Percentiles rank a stretch among this genome's conserved stretches.
phyloP scores from a whole-genome alignment of 768 basidiomycete species.

The Boletus bicolor region DNA sequence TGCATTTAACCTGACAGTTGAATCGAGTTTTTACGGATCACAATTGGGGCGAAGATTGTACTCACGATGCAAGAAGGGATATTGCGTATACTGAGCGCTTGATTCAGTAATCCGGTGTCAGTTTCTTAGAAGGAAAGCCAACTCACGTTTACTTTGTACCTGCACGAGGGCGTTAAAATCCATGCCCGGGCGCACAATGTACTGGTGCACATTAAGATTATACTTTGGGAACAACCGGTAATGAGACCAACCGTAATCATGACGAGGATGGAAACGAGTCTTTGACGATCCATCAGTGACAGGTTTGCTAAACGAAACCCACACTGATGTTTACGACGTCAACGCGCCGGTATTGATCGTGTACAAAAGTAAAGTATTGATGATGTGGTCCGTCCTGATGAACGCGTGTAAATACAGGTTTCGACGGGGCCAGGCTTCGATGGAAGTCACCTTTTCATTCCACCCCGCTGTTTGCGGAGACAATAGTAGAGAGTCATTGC shows the following conservation, averaged over 20 bases:
- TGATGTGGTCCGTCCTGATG: constrained; percentile 13
- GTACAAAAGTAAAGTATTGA: constrained; percentile 18
- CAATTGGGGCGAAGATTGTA: neutral
- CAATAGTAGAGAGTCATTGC: constrained; percentile 10
- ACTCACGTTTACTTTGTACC: constrained; percentile 16
- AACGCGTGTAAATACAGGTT: too few species aligned
- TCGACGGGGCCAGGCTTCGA: neutral
- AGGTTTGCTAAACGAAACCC: too few species aligned
- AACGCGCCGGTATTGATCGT: neutral
- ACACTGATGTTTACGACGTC: constrained; percentile 8
- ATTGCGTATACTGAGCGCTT: constrained; percentile 12
- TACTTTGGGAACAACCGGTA: too few species aligned
- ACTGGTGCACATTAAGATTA: neutral
- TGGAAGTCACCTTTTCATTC: constrained; percentile 3
- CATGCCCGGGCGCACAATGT: neutral
- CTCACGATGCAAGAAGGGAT: constrained; percentile 19
- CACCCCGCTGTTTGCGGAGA: constrained; percentile 8
- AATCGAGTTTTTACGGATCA: neutral
- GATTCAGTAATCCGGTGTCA: neutral
- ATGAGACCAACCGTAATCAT: neutral
- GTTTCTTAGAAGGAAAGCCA: too few species aligned
- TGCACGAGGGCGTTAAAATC: constrained; percentile 9
- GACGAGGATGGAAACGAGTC: too few species aligned
- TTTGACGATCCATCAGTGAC: too few species aligned
- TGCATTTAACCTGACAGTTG: neutral